Base-by-base conservation (phyloP, 2,329 filamentous ascomycete genomes). In the Talaromyces sp. region DNA sequence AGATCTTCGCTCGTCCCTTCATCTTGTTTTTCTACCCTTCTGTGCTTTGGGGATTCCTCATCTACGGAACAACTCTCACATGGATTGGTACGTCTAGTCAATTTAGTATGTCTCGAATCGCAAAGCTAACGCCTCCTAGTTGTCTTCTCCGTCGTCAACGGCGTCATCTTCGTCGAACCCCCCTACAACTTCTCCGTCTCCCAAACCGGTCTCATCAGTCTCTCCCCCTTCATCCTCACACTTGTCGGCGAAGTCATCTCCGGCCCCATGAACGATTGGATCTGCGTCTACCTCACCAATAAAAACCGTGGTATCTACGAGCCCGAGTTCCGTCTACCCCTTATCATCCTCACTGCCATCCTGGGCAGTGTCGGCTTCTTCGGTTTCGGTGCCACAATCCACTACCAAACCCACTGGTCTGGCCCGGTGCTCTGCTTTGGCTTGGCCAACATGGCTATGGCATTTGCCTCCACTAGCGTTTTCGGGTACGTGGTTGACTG, bases 251-350 rank as follows among this genome's bases (percentile, higher is more conserved):
- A 65, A 54, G 63, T 65, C 14, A 41, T 65, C 35, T 65, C 63
- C 5, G 63, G 63, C 5, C 63, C 63, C 14, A 39, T 65, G 63
- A 65, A 65, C 45, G 63, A 65, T 45, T 61, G 57, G 56, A 65
- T 65, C 57, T 65, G 63, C 57, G 45, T 65, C 13, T 60, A 41
- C 19, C 57, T 65, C 27, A 65, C 63, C 22, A 61, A 61, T 37
- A 60, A 50, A n/a, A 65, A 65, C 57, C 41, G 57, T 22, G 63
- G 63, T 19, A 65, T 65, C 33, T 65, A 65, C 57, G 63, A 65
- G 57, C 63, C 63, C 35, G 63, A 65, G 37, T 65, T 65, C 24
- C 57, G 63, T 27, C 63, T 65, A 19, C 57, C 57, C 7, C 45
- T 65, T 1, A 24, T 65, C 35, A 11, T 65, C 13, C 8, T 65